A percentile compares a stretch with the other conserved stretches of the same genome.
Evolutionary conservation across 2,329 filamentous ascomycete species (phyloP).

Genomic region (Pseudogymnoascus sp.): DNA sequence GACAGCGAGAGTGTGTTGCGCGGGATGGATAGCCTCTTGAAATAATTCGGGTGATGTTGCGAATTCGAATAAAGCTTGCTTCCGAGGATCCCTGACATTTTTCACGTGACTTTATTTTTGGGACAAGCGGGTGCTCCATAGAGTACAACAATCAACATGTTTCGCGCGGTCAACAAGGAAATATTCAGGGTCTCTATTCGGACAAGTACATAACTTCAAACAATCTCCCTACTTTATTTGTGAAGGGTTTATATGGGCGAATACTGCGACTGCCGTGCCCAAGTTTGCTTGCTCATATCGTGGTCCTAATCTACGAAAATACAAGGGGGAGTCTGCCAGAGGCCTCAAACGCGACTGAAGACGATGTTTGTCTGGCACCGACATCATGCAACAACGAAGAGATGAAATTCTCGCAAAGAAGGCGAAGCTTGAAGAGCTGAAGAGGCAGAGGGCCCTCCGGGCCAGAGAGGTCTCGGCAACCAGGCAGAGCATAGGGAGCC

Average conservation of each 20-base stretch:
- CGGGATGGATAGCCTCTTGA: constrained; percentile 6
- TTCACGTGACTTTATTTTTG: constrained; percentile 7
- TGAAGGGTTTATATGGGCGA: background rate
- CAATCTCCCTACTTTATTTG: background rate
- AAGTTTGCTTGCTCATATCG: background rate
- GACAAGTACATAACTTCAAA: background rate
- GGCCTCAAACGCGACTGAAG: constrained; percentile 5
- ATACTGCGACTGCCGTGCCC: background rate
- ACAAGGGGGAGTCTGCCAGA: constrained; percentile 3
- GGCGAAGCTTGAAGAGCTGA: constrained; percentile 93
- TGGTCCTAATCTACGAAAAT: constrained; percentile 1
- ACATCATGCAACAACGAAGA: constrained; percentile 64
- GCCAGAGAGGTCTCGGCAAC: constrained; percentile 65
- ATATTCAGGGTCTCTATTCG: constrained; percentile 3
- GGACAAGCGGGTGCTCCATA: constrained; percentile 8
- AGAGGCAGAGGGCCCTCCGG: constrained; percentile 79
- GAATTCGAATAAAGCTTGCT: constrained; percentile 9
- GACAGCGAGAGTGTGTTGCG: constrained; percentile 1
- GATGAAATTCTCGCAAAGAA: constrained; percentile 96
- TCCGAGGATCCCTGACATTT: constrained; percentile 6
- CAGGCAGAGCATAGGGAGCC: constrained; percentile 59
- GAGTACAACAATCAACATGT: constrained; percentile 1
- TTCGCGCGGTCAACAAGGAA: constrained; percentile 5
- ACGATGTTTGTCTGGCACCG: constrained; percentile 7
- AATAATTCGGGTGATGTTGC: constrained; percentile 10